phyloP scores from a whole-genome alignment of 83 land plant genomes.

The Picea abies region DNA sequence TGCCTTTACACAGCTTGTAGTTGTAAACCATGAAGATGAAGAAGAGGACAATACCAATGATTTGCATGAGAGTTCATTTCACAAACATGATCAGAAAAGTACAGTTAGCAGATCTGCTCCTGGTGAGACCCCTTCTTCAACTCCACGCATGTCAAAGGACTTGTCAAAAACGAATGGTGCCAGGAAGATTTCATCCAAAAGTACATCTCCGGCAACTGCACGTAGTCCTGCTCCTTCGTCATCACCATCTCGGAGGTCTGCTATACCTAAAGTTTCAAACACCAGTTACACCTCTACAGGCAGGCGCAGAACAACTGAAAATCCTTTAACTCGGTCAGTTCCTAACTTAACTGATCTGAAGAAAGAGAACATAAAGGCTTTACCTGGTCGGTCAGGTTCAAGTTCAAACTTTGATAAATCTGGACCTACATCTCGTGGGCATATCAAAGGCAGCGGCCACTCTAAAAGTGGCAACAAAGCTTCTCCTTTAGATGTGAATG shows the following conservation, averaged over 20 bases:
- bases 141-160: conserved; percentile 5
- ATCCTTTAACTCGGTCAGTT: conserved; percentile 71
- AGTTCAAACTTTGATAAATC: conserved; percentile 2
- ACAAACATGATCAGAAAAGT: conserved; percentile 6
- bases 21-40: conserved; percentile 8
- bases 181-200: conserved; percentile 22
- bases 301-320: conserved; percentile 48
- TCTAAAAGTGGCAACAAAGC: conserved; percentile 54
- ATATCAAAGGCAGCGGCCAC: conserved; percentile 38
- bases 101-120: background rate
- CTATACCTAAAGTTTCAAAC: conserved; percentile 32
- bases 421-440: conserved; percentile 27
- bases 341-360: conserved; percentile 66
- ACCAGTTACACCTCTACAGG: conserved; percentile 28
- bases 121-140: conserved; percentile 14
- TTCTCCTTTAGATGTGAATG: conserved; percentile 12
- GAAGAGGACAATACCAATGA: conserved; percentile 3
- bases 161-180: background rate
- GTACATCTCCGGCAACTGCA: conserved; percentile 36
- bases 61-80: background rate
- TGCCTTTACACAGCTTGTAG: background rate
- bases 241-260: conserved; percentile 30
- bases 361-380: conserved; percentile 62
- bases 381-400: conserved; percentile 20
- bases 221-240: conserved; percentile 23